Conservation (phyloP, 495 filamentous ascomycete genomes). For the Podospora pseudopauciseta region DNA sequence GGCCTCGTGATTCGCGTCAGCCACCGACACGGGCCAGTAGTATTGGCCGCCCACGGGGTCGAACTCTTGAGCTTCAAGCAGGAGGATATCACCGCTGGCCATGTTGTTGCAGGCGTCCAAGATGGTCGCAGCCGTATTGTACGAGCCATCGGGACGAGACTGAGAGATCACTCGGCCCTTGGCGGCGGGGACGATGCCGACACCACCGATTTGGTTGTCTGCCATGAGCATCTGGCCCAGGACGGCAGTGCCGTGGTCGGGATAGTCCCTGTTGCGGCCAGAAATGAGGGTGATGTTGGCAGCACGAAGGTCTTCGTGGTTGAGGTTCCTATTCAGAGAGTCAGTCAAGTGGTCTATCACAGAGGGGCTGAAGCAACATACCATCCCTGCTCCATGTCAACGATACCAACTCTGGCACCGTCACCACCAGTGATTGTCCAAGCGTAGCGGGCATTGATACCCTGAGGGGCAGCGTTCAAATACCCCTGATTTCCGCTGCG, state of each 20-base stretch:
- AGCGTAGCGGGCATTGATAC: slow-evolving; percentile 22
- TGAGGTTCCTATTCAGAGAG: slow-evolving; percentile 3
- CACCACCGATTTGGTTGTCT: slow-evolving; percentile 23
- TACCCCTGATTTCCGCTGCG: slow-evolving; percentile 17
- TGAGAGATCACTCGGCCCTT: slow-evolving; percentile 18
- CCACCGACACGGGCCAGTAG: slow-evolving; percentile 22
- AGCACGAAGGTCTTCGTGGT: slow-evolving; percentile 15
- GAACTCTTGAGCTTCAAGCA: slow-evolving; percentile 22
- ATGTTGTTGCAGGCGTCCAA: slow-evolving; percentile 19
- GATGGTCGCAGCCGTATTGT: slow-evolving; percentile 22
- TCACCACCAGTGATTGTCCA: slow-evolving; percentile 21
- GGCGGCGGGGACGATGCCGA: slow-evolving; percentile 20
- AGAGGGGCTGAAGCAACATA: neutral
- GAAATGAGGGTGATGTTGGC: slow-evolving; percentile 16
- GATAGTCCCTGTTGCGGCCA: slow-evolving; percentile 6
- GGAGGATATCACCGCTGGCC: slow-evolving; percentile 19
- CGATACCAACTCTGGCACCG: slow-evolving; percentile 12
- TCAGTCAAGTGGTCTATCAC: neutral
- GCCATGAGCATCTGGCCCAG: slow-evolving; percentile 26
- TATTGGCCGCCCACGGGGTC: slow-evolving; percentile 11
- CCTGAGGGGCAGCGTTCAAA: slow-evolving; percentile 16
- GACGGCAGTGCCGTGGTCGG: slow-evolving; percentile 21
- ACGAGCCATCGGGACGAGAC: neutral
- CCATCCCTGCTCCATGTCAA: slow-evolving; percentile 24
- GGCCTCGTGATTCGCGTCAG: slow-evolving; percentile 20